phyloP scores from a whole-genome alignment of 2,329 filamentous ascomycete species.

The Plectosphaerella cucumerina region DNA sequence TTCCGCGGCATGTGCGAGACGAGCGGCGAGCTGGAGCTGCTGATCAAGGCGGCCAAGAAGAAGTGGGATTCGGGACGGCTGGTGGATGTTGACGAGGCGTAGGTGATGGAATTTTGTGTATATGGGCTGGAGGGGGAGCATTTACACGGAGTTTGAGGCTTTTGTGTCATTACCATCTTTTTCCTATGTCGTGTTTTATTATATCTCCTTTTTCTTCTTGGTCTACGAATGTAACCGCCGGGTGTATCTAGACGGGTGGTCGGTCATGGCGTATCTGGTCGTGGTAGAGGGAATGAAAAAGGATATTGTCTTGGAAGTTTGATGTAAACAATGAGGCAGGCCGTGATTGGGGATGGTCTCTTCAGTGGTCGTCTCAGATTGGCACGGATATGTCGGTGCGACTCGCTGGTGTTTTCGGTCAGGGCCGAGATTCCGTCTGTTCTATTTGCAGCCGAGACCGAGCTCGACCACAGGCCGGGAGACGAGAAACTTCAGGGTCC shows the following conservation, averaged over 20 bases:
- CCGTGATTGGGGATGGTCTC: no score
- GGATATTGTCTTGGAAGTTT: not conserved
- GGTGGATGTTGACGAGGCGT: slow-evolving; percentile 23
- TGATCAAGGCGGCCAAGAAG: slow-evolving; percentile 53
- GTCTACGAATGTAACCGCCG: not conserved
- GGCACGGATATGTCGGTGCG: no score
- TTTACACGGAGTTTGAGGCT: slow-evolving; percentile 50
- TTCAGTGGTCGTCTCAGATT: no score
- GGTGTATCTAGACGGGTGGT: no score
- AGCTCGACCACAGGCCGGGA: no score
- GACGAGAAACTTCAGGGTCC: no score
- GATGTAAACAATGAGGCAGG: not conserved
- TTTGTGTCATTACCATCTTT: slow-evolving; percentile 44
- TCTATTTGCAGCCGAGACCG: no score
- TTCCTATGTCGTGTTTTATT: slow-evolving; percentile 3
- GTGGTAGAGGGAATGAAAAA: not conserved
- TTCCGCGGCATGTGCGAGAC: slow-evolving; percentile 63
- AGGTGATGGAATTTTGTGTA: not conserved
- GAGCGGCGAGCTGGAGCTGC: slow-evolving; percentile 51
- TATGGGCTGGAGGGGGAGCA: not conserved
- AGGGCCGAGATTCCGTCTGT: no score
- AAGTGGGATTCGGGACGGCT: slow-evolving; percentile 37
- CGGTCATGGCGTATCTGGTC: not conserved
- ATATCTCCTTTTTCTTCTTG: not conserved
- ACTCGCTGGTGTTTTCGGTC: no score